These are phyloP conservation scores for Sphenostylis stenocarpa DNA, from an alignment of 306 rosid species.

Conservation along the genomic window DNA sequence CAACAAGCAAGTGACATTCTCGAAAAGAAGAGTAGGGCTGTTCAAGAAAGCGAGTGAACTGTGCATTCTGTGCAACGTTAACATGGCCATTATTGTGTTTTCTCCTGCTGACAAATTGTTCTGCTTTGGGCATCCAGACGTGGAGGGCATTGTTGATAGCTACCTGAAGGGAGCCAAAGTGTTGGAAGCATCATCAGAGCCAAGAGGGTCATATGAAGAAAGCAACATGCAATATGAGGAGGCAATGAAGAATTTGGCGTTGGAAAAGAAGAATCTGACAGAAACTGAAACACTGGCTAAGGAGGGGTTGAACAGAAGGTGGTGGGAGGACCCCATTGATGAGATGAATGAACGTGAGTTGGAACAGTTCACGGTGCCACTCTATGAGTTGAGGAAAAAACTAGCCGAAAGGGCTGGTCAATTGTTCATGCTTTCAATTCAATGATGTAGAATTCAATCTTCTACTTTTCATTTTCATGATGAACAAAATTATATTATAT, in stretches of 20 bases:
- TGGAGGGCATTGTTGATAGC: conserved; percentile 33
- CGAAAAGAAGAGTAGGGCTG: conserved; percentile 47
- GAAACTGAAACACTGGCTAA: background rate
- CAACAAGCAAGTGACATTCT: conserved; percentile 61
- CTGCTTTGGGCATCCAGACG: conserved; percentile 45
- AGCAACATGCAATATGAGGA: conserved; percentile 36
- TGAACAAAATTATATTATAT: too few species aligned
- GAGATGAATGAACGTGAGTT: conserved; percentile 32
- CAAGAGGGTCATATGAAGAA: background rate
- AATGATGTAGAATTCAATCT: background rate
- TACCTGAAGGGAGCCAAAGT: conserved; percentile 1
- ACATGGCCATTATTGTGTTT: conserved; percentile 43
- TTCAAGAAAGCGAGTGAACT: conserved; percentile 66
- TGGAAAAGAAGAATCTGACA: conserved; percentile 32
- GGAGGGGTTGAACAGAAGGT: conserved; percentile 2
- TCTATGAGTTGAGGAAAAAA: conserved; percentile 43
- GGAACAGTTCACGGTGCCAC: conserved; percentile 30
- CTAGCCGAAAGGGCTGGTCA: conserved; percentile 20
- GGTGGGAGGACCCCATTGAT: conserved; percentile 50
- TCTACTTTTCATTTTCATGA: background rate
- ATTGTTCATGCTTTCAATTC: background rate
- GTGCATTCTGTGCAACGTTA: conserved; percentile 47
- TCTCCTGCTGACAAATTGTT: conserved; percentile 47
- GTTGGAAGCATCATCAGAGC: background rate
- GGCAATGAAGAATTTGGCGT: conserved; percentile 29